phyloP scores from a whole-genome alignment of 306 rosid species.

The Cicer pinnatifidum region DNA sequence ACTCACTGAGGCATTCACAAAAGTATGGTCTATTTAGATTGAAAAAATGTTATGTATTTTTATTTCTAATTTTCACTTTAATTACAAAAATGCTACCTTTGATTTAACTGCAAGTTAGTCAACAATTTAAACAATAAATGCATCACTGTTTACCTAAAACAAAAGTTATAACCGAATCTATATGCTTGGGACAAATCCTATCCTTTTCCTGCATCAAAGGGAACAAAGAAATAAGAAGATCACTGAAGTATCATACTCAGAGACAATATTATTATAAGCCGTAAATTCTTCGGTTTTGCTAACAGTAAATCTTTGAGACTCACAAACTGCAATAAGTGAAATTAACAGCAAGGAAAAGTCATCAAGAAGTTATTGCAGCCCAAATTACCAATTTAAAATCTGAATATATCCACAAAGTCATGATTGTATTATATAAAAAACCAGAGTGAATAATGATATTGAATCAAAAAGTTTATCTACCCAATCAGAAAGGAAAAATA shows the following conservation, averaged over 20 bases:
- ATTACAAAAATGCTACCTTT: background rate
- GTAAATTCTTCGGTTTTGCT: conserved; percentile 1
- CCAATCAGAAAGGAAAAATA: conserved; percentile 1
- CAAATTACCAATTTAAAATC: background rate
- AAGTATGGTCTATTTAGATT: background rate
- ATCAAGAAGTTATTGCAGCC: conserved; percentile 22
- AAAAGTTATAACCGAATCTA: conserved; percentile 63
- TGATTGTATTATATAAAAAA: background rate
- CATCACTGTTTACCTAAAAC: conserved; percentile 75
- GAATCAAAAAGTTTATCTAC: background rate
- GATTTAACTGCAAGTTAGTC: conserved; percentile 15
- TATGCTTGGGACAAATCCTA: conserved; percentile 40
- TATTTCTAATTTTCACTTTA: background rate
- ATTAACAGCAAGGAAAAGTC: conserved; percentile 13
- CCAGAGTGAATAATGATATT: conserved; percentile 4
- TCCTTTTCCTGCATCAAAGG: conserved; percentile 62
- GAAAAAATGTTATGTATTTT: background rate
- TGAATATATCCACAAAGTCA: conserved; percentile 22
- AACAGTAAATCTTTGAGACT: background rate
- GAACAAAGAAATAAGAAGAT: conserved; percentile 39
- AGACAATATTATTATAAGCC: conserved; percentile 16
- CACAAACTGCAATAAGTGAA: background rate
- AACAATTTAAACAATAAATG: conserved; percentile 11
- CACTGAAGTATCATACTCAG: conserved; percentile 28
- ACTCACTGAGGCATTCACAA: background rate